Evolutionary conservation across 2,329 filamentous ascomycete species (phyloP).

Genomic region (Penicillium sumatraense): DNA sequence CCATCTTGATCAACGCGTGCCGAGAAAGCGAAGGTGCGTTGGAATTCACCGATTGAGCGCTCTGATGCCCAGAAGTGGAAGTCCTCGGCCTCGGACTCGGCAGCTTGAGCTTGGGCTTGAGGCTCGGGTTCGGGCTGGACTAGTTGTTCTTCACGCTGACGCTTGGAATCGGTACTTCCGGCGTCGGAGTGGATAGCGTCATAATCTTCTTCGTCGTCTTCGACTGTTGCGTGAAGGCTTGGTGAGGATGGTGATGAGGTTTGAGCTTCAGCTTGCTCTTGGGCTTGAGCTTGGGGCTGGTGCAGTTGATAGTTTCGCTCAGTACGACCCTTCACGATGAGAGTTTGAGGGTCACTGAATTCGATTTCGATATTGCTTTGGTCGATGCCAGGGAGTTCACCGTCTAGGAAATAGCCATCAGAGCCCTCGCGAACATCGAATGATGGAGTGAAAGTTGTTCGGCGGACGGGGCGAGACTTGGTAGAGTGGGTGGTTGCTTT

Average conservation of each 20-base stretch:
- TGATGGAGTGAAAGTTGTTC: constrained; percentile 37
- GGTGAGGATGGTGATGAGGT: constrained; percentile 8
- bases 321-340: constrained; percentile 48
- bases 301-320: constrained; percentile 37
- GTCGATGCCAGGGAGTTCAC: constrained; percentile 50
- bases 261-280: not conserved
- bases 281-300: not conserved
- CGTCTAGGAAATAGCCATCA: constrained; percentile 49
- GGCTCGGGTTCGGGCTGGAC: not conserved
- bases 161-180: not conserved
- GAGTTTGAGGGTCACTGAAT: constrained; percentile 50
- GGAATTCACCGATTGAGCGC: constrained; percentile 62
- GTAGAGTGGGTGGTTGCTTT: constrained; percentile 39
- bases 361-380: constrained; percentile 52
- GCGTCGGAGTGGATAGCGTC: constrained; percentile 1
- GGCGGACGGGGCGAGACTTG: constrained; percentile 22
- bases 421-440: constrained; percentile 52
- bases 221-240: constrained; percentile 54
- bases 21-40: constrained; percentile 62
- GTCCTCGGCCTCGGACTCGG: constrained; percentile 6
- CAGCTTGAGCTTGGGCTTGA: not conserved
- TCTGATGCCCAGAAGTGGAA: constrained; percentile 62
- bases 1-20: constrained; percentile 60
- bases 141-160: not conserved
- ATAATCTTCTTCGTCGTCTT: constrained; percentile 52